phyloP scores from a whole-genome alignment of 176 grass and related monocot genomes.

The Neostapfia colusana region DNA sequence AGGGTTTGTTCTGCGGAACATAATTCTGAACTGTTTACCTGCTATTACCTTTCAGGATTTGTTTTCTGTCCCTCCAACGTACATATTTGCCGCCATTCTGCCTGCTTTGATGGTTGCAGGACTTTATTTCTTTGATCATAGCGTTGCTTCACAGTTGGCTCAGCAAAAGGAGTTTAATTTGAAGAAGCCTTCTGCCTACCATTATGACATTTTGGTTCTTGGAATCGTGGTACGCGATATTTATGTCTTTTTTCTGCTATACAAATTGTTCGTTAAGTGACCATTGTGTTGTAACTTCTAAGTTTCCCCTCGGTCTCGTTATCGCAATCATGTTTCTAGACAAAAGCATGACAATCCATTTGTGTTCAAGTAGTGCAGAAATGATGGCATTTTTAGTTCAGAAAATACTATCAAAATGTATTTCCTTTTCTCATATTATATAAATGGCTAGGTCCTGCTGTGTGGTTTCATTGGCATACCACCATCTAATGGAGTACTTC shows the following conservation, averaged over 20 bases:
- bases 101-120: conserved; percentile 92
- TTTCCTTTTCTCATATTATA: conserved; percentile 40
- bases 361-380: not conserved
- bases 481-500: conserved; percentile 94
- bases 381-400: conserved; percentile 5
- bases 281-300: not conserved
- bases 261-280: not conserved
- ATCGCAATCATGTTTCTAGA: not conserved
- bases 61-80: conserved; percentile 64
- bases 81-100: conserved; percentile 87
- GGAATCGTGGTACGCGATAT: conserved; percentile 61
- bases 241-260: not conserved
- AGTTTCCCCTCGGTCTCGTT: not conserved
- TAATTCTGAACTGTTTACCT: conserved; percentile 6
- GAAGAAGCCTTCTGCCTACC: conserved; percentile 88
- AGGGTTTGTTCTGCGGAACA: not conserved
- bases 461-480: conserved; percentile 92
- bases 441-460: conserved; percentile 61
- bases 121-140: conserved; percentile 97
- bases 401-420: not conserved
- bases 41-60: conserved; percentile 64
- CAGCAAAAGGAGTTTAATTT: conserved; percentile 98
- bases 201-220: conserved; percentile 93
- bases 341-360: not conserved
- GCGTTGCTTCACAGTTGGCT: conserved; percentile 89